Base-by-base conservation (phyloP, 2,329 filamentous ascomycete species). In the Akanthomyces muscarius region DNA sequence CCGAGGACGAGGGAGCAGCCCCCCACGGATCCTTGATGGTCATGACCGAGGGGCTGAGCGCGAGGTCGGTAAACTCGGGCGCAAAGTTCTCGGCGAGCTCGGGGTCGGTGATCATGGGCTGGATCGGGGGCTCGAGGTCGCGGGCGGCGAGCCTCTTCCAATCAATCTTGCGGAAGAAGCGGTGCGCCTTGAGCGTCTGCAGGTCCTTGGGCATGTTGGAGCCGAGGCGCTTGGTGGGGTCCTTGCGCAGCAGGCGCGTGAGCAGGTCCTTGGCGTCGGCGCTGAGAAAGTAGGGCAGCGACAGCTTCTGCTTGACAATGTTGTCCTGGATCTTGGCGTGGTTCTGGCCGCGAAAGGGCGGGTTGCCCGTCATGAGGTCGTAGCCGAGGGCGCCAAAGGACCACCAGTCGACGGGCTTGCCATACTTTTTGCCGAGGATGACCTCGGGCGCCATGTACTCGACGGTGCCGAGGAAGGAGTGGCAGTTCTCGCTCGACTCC, bases 391-490 rank as follows among this genome's bases (percentile, higher is more conserved):
- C 93, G 42, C 96, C 95, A 53, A 99, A 88, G 5, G 93, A 97
- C 95, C 95, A 99, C 94, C 94, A 99, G 78, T 99, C 95, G 21
- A 97, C 96, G 1, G 92, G 89, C 75, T 93, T 94, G 71, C 94
- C 93, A 74, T 99, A 99, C 68, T 91, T 88, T 67, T 90, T 88
- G 65, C 92, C 93, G 66, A 88, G 85, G 65, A 99, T 87, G 58
- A 99, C 90, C 77, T 99, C 95, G 0, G 95, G 95, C 0, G 95
- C 96, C 95, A 99, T 99, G 83, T 99, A 99, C 74, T 98, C 95
- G 64, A 97, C 89, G 0, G 95, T 99, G 57, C 95, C 95, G 11
- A 97, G 86, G 68, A 97, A 89, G 48, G 92, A 97, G 76, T 92
- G 91, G 81, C 94, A 97, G 62, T 75, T 80, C 48, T 87, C 87